Evolutionary conservation across 257 asterid genomes (phyloP).

Genomic region (Lycium barbarum): DNA sequence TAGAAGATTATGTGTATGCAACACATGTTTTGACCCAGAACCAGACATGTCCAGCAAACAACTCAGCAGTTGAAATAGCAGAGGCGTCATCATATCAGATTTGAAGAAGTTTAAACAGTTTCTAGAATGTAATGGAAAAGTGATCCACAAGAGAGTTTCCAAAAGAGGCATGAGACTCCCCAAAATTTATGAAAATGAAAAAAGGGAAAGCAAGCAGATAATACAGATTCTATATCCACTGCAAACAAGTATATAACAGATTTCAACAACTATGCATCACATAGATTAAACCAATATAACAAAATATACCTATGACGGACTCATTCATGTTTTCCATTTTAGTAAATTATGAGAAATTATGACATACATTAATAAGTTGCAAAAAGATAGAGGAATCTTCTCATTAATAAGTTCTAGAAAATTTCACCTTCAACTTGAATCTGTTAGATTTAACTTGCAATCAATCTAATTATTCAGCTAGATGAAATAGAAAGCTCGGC

Average conservation of each 20-base stretch:
- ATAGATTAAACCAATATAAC: not conserved
- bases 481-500: slow-evolving; percentile 9
- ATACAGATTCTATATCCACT: not conserved
- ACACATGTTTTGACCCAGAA: slow-evolving; percentile 21
- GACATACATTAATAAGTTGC: slow-evolving; percentile 5
- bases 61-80: slow-evolving; percentile 2
- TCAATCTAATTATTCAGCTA: not conserved
- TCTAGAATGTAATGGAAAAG: slow-evolving; percentile 1
- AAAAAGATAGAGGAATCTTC: slow-evolving; percentile 18
- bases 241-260: not conserved
- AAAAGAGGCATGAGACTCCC: slow-evolving; percentile 17
- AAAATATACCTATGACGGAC: not conserved
- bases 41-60: slow-evolving; percentile 12
- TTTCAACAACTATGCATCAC: not conserved
- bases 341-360: not conserved
- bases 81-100: not conserved
- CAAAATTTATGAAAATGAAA: not conserved
- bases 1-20: not conserved
- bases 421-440: not conserved
- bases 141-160: slow-evolving; percentile 3
- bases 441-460: slow-evolving; percentile 12
- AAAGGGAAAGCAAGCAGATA: not conserved
- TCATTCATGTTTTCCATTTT: slow-evolving; percentile 24
- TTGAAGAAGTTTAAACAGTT: slow-evolving; percentile 8
- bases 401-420: not conserved